A percentile compares a stretch with the other conserved stretches of the same genome.
Evolutionary conservation across 441 rosid genomes (phyloP).

Genomic region (Pelargonium cotyledonis): DNA sequence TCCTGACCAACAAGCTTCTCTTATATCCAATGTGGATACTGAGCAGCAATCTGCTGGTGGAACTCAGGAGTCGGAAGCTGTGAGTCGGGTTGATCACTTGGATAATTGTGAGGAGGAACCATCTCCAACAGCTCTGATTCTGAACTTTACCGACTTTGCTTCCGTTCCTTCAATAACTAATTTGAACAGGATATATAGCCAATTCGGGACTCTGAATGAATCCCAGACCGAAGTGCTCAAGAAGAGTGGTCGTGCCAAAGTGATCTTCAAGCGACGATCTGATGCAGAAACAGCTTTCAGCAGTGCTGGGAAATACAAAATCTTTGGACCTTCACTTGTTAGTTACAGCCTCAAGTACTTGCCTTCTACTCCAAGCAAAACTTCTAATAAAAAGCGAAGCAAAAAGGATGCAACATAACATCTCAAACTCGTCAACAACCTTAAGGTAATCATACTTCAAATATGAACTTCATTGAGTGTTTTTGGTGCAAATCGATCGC

Average conservation of each 20-base stretch:
- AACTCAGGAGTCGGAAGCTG: conserved; percentile 21
- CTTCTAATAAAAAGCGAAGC: conserved; percentile 22
- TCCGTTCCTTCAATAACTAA: conserved; percentile 44
- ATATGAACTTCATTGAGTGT: background rate
- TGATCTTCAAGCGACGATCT: conserved; percentile 46
- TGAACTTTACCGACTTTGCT: conserved; percentile 45
- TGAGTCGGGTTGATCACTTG: conserved; percentile 9
- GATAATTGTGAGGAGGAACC: conserved; percentile 22
- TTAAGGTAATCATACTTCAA: background rate
- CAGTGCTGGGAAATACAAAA: conserved; percentile 61
- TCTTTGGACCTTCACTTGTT: conserved; percentile 65
- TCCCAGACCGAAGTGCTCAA: conserved; percentile 43
- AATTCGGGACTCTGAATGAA: conserved; percentile 44
- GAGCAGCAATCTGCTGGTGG: conserved; percentile 19
- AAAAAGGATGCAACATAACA: background rate
- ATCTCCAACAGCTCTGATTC: conserved; percentile 44
- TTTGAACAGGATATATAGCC: conserved; percentile 59
- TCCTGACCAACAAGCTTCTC: conserved; percentile 16
- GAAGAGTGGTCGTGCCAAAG: conserved; percentile 54
- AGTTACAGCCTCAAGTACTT: conserved; percentile 62
- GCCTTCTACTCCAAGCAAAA: conserved; percentile 20
- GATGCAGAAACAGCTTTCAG: conserved; percentile 74
- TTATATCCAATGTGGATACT: conserved; percentile 17
- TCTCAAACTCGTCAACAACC: background rate
- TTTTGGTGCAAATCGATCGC: background rate